These are phyloP conservation scores for Collybia mongolica DNA, from an alignment of 768 basidiomycete species.

Conservation along the genomic window DNA sequence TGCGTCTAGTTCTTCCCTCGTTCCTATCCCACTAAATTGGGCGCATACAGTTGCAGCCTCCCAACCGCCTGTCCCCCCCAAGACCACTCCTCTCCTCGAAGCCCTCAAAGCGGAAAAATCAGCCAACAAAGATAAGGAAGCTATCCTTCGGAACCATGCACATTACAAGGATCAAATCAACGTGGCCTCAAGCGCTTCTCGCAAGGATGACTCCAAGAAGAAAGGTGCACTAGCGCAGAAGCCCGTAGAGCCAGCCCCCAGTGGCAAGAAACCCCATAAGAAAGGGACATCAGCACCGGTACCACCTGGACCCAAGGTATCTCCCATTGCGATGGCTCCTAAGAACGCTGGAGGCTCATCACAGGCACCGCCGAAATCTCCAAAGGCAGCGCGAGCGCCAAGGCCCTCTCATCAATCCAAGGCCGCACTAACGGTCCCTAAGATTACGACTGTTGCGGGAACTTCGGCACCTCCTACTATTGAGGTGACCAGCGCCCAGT, in stretches of 20 bases:
- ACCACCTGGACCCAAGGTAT: conserved; percentile 25
- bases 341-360: conserved; percentile 10
- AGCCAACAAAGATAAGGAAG: conserved; percentile 69
- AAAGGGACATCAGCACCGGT: conserved; percentile 21
- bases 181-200: conserved; percentile 20
- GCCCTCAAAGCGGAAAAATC: conserved; percentile 86
- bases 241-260: conserved; percentile 11
- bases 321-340: conserved; percentile 12
- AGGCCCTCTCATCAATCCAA: conserved; percentile 12
- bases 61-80: conserved; percentile 61
- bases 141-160: conserved; percentile 68
- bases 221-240: conserved; percentile 18
- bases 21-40: not conserved
- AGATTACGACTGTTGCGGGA: conserved; percentile 2
- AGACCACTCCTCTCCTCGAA: conserved; percentile 89
- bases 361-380: conserved; percentile 13
- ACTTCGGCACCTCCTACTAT: conserved; percentile 17
- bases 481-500: not conserved
- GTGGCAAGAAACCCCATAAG: conserved; percentile 33
- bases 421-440: conserved; percentile 5
- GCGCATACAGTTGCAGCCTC: conserved; percentile 55
- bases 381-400: conserved; percentile 19
- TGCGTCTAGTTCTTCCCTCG: conserved; percentile 27
- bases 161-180: conserved; percentile 60
- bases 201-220: conserved; percentile 36